Evolutionary conservation across 306 rosid genomes (phyloP).

Genomic region (Glycine tomentella): DNA sequence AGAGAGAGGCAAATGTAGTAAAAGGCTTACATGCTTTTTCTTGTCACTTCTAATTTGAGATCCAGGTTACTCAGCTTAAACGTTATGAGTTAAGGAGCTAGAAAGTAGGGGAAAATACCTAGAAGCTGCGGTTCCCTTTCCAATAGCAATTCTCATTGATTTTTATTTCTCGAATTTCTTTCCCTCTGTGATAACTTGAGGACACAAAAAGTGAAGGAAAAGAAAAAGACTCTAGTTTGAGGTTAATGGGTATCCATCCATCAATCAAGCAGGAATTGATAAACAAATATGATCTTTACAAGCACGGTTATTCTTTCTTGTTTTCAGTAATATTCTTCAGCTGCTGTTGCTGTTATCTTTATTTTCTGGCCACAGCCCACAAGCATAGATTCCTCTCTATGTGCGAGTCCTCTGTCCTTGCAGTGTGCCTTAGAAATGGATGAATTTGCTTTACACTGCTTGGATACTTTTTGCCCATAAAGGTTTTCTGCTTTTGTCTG

Average conservation of each 20-base stretch:
- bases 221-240: slow-evolving; percentile 51
- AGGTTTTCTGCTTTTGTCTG: slow-evolving; percentile 90
- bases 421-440: slow-evolving; percentile 73
- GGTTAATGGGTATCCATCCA: slow-evolving; percentile 88
- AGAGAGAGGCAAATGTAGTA: slow-evolving; percentile 51
- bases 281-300: slow-evolving; percentile 84
- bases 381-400: slow-evolving; percentile 83
- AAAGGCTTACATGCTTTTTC: slow-evolving; percentile 66
- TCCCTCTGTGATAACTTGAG: background rate
- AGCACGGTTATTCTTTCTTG: slow-evolving; percentile 73
- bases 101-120: slow-evolving; percentile 46
- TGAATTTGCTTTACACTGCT: slow-evolving; percentile 88
- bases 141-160: slow-evolving; percentile 34
- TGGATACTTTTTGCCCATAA: slow-evolving; percentile 81
- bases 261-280: slow-evolving; percentile 70
- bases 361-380: slow-evolving; percentile 78
- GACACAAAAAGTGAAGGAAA: slow-evolving; percentile 30
- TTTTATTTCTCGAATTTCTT: slow-evolving; percentile 27
- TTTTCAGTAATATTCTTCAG: slow-evolving; percentile 84
- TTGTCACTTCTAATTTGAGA: slow-evolving; percentile 67
- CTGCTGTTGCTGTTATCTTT: slow-evolving; percentile 70
- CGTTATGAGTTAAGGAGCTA: slow-evolving; percentile 43
- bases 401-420: slow-evolving; percentile 54
- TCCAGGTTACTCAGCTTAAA: slow-evolving; percentile 49
- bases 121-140: slow-evolving; percentile 45